Base-by-base conservation (phyloP, 2,329 filamentous ascomycete genomes). In the Clarireedia homoeocarpa region DNA sequence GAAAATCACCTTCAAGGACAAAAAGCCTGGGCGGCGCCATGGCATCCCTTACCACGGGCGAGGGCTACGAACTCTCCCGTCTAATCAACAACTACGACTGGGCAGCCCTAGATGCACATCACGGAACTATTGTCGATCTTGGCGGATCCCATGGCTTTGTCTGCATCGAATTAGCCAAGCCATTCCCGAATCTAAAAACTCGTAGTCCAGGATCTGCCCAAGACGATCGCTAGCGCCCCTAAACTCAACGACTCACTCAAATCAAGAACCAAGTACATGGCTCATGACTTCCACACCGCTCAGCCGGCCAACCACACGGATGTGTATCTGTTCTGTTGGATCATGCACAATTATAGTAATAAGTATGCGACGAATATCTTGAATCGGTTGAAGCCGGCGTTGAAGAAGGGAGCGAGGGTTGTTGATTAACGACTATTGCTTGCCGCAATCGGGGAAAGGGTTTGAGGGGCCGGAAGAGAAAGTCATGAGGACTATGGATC, bases 291-390 rank as follows among this genome's bases (percentile, higher is more conserved):
- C 65, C 82, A 84, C 65, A 72, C 72, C 5, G 74, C 77, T 51
- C 82, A 85, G 66, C 73, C 76, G 0, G 71, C 79, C 14, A 70
- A 75, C 48, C 74, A 66, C 3, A 82, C 79, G 0, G 80, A 83
- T 62, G 72, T 83, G 17, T 85, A 83, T 69, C 74, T 79, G 62
- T 77, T 83, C 67, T 77, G 80, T 48, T 78, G 77, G 74, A 82
- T 85, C 59, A 68, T 85, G 6, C 81, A 85, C 65, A 82, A 85
- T 69, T 82, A 81, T 71, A 77, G 80, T 0, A 80, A 80, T 14
- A 73, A 74, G 2, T 77, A 80, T 54, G 74, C 75, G 4, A 63
- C 76, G 46, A 71, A 72, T 46, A 77, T 83, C 40, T 68, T 79
- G 39, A 72, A 72, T 58, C 75, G 74, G 20, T 71, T 84, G 7